Evolutionary conservation across 2,329 filamentous ascomycete species (phyloP).

Genomic region (Diaporthe vexans): DNA sequence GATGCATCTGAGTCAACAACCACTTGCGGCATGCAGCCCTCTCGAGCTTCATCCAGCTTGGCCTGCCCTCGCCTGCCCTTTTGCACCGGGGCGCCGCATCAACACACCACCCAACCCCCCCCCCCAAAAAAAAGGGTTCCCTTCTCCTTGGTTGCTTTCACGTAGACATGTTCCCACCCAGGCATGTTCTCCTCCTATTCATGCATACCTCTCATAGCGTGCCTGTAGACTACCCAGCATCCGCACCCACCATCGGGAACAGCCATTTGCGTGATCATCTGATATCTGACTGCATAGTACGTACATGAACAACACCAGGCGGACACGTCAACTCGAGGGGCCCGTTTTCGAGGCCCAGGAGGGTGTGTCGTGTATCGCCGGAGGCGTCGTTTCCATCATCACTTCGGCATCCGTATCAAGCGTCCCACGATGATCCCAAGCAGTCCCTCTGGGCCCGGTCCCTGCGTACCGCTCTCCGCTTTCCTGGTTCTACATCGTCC

Average conservation of each 20-base stretch:
- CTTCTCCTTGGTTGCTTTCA: too few species aligned
- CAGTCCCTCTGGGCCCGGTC: conserved; percentile 14
- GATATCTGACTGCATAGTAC: conserved; percentile 42
- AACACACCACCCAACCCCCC: not conserved
- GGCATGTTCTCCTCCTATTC: not conserved
- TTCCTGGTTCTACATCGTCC: conserved; percentile 1
- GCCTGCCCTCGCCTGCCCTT: not conserved
- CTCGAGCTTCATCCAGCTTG: conserved; percentile 12
- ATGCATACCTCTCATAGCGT: conserved; percentile 6
- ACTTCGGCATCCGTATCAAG: conserved; percentile 13
- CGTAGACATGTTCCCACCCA: not conserved
- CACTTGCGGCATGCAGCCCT: conserved; percentile 22
- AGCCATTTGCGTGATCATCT: conserved; percentile 39
- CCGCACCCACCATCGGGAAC: conserved; percentile 36
- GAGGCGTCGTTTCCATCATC: conserved; percentile 19
- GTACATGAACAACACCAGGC: conserved; percentile 37
- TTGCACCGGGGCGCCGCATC: not conserved
- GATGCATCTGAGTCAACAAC: conserved; percentile 42
- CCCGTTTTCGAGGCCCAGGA: conserved; percentile 41
- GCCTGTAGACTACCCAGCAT: conserved; percentile 18
- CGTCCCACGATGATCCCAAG: conserved; percentile 15
- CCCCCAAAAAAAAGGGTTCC: too few species aligned
- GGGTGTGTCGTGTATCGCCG: conserved; percentile 34
- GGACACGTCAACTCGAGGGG: conserved; percentile 42
- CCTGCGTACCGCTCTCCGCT: conserved; percentile 7